Conservation (phyloP, 192 early-diverging fungal species). For the Backusella macrospora region DNA sequence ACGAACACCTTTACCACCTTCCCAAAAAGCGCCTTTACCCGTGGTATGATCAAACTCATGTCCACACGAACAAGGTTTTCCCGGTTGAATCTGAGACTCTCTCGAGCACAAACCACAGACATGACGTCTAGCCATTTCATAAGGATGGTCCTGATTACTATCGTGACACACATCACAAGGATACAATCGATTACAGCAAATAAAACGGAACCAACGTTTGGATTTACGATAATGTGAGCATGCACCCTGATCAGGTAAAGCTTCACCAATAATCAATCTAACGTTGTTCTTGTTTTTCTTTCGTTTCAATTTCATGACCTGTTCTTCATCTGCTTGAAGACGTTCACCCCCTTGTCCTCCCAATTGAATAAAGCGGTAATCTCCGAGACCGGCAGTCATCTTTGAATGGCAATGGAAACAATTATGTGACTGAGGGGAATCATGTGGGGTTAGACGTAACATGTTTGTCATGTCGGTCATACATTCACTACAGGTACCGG, state of each 20-base stretch:
- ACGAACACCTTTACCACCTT: constrained; percentile 87
- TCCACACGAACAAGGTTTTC: constrained; percentile 66
- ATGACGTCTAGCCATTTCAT: constrained; percentile 73
- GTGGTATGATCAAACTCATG: constrained; percentile 55
- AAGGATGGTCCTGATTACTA: constrained; percentile 65
- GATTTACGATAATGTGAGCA: constrained; percentile 83
- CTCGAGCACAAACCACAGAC: constrained; percentile 84
- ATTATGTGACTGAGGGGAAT: constrained; percentile 44
- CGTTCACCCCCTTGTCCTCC: constrained; percentile 29
- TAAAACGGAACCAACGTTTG: constrained; percentile 90
- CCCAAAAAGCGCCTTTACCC: constrained; percentile 78
- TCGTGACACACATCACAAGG: constrained; percentile 90
- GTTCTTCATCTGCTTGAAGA: constrained; percentile 24
- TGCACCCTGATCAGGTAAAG: constrained; percentile 76
- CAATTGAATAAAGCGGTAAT: constrained; percentile 60
- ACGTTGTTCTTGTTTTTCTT: constrained; percentile 43
- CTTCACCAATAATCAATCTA: constrained; percentile 61
- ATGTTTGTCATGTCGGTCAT: constrained; percentile 49
- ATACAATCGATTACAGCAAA: constrained; percentile 84
- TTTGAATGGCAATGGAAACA: constrained; percentile 50
- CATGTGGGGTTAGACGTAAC: constrained; percentile 44
- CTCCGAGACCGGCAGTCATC: constrained; percentile 50
- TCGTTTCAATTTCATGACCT: constrained; percentile 46
- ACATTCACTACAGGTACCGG: constrained; percentile 74
- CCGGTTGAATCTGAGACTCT: constrained; percentile 66